Evolutionary conservation across 257 asterid species (phyloP).

Genomic region (Gentiana straminea): DNA sequence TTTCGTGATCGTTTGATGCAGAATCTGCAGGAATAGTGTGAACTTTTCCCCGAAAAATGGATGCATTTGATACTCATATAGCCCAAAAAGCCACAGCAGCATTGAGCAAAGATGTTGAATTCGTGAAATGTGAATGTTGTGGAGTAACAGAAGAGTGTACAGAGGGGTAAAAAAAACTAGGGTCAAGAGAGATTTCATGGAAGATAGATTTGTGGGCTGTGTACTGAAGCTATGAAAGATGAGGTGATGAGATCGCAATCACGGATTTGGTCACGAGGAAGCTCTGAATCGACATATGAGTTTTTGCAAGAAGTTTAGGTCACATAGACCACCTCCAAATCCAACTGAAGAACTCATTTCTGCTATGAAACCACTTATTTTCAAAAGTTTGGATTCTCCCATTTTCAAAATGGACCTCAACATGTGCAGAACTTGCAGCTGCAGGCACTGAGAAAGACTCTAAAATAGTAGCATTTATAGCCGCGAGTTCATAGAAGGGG

Average conservation of each 20-base stretch:
- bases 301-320: constrained; percentile 54
- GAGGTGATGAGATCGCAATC: constrained; percentile 43
- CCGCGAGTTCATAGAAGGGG: too few relatives aligned
- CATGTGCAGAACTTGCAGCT: too few relatives aligned
- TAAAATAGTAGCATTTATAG: too few relatives aligned
- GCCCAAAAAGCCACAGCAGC: constrained; percentile 4
- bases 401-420: too few relatives aligned
- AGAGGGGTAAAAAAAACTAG: constrained; percentile 43
- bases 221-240: constrained; percentile 76
- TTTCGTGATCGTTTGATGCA: too few relatives aligned
- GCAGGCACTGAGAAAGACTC: too few relatives aligned
- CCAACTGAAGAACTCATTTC: constrained; percentile 47
- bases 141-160: constrained; percentile 86
- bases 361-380: constrained; percentile 62
- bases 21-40: too few relatives aligned
- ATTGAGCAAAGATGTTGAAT: constrained; percentile 23
- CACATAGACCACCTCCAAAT: constrained; percentile 40
- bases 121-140: constrained; percentile 67
- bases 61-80: too few relatives aligned
- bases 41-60: too few relatives aligned
- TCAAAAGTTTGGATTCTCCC: constrained; percentile 68
- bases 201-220: constrained; percentile 86
- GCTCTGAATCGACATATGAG: constrained; percentile 67
- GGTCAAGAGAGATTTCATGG: constrained; percentile 52
- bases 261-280: constrained; percentile 45